Evolutionary conservation across 2,329 filamentous ascomycete genomes (phyloP).

Genomic region (Neoscytalidium dimidiatum): DNA sequence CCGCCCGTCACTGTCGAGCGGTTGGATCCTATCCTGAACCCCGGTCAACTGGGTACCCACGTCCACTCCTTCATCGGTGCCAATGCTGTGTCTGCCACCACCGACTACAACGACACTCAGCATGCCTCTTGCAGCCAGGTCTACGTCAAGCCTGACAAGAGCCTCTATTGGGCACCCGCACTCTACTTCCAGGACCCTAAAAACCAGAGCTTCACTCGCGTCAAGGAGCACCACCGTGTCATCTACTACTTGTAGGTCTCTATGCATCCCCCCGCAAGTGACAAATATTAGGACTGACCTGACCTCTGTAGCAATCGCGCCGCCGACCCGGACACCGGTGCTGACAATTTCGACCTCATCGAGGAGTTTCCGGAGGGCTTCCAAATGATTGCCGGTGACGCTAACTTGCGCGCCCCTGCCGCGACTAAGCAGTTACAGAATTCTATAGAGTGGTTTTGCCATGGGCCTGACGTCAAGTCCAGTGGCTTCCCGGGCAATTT

Average conservation of each 20-base stretch:
- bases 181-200: slow-evolving; percentile 41
- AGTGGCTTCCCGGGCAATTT: slow-evolving; percentile 39
- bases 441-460: slow-evolving; percentile 24
- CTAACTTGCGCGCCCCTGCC: slow-evolving; percentile 32
- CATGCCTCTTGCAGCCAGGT: slow-evolving; percentile 37
- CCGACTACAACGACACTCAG: slow-evolving; percentile 31
- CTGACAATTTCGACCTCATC: slow-evolving; percentile 31
- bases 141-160: slow-evolving; percentile 40
- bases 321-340: slow-evolving; percentile 32
- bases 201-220: slow-evolving; percentile 36
- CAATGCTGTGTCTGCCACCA: slow-evolving; percentile 32
- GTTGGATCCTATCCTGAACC: slow-evolving; percentile 37
- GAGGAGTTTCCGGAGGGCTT: slow-evolving; percentile 39
- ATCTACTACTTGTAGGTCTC: slow-evolving; percentile 36
- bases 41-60: slow-evolving; percentile 35
- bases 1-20: slow-evolving; percentile 37
- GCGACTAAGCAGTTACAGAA: slow-evolving; percentile 28
- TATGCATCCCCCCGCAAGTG: background rate
- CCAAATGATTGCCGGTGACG: slow-evolving; percentile 38
- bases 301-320: slow-evolving; percentile 11
- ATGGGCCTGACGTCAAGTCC: slow-evolving; percentile 19
- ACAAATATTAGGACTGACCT: background rate
- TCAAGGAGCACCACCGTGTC: slow-evolving; percentile 37
- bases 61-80: slow-evolving; percentile 42
- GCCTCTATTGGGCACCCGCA: slow-evolving; percentile 40